Evolutionary conservation across 2,329 filamentous ascomycete genomes (phyloP), one percentile per base, ranked within the genome.

Genomic region (Epicoccum sorghinum): DNA sequence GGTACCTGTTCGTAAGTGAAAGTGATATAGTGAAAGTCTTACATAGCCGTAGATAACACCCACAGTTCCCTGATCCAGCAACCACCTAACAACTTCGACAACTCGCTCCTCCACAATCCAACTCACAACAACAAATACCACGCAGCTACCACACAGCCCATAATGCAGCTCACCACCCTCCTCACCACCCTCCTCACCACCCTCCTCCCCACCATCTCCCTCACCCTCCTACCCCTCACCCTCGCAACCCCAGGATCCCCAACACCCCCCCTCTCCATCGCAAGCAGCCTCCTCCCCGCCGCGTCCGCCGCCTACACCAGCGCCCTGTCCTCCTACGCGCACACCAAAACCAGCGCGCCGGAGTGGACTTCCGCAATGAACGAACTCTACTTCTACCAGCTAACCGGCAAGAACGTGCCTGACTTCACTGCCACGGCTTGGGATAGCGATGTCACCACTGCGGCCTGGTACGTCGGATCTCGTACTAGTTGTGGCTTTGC

Each of bases 391-490:
- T 51, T 50, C 7, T 58, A 47, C 51, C 51, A 58, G 36, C 13
- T 38, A 13, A 58, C 55, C 2, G 46, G 48, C 42, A 41, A 47
- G 39, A 38, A 45, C 27, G 51, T 55, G 8, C 55, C 55, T 24
- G 39, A 30, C 3, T 51, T 58, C 27, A 58, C 55, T 14, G 55
- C 55, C 2, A 55, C 52, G 7, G 43, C 6, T 10, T 58, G 22
- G 32, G 24, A 4, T 58, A 42, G 33, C 12, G 43, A 18, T 18
- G 18, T 18, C 14, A 52, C 55, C 4, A 58, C 55, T 5, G 51
- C 55, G 3, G 52, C 41, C 13, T 58, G 55, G 55, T 55, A 32
- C 14, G 47, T 48, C 22, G 18, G 18, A 18, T 18, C 18, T 18
- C 18, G 18, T 18, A 18, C 2, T 18, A 18, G 18, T 18, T 18